Percentiles rank a stretch among this genome's conserved stretches.
These are phyloP conservation scores for Grigorovia humatica DNA, from an alignment of 805 yeast species.

Conservation along the genomic window DNA sequence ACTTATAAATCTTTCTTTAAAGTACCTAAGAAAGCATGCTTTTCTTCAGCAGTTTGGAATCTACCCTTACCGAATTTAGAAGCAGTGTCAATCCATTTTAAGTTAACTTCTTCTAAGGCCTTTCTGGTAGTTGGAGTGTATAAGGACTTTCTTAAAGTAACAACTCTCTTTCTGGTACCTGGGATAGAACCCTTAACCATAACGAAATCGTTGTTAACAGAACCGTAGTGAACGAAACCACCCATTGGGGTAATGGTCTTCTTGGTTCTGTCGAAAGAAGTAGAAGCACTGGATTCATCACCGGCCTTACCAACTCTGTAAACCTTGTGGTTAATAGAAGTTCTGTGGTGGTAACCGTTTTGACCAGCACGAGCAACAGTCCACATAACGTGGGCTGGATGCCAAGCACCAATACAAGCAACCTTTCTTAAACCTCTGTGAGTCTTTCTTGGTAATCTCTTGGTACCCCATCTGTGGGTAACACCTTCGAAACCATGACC, in stretches of 20 bases:
- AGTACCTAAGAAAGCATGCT: conserved; percentile 99
- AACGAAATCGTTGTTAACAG: conserved; percentile 93
- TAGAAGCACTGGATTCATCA: conserved; percentile 90
- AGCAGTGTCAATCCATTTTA: conserved; percentile 99
- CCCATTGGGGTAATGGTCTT: conserved; percentile 99
- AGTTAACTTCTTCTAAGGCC: conserved; percentile 91
- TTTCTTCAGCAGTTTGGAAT: conserved; percentile 99
- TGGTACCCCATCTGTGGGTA: conserved; percentile 99
- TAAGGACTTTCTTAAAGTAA: conserved; percentile 97
- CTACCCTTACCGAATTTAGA: conserved; percentile 99
- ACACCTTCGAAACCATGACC: conserved; percentile 99
- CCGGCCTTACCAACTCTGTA: conserved; percentile 98
- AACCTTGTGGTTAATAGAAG: conserved; percentile 99
- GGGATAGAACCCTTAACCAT: conserved; percentile 98
- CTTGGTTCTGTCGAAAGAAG: conserved; percentile 98
- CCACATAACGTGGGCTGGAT: conserved; percentile 99
- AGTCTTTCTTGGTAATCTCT: conserved; percentile 99
- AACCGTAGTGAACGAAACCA: conserved; percentile 99
- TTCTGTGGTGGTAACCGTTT: conserved; percentile 99
- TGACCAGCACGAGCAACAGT: conserved; percentile 99
- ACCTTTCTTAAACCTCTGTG: conserved; percentile 99
- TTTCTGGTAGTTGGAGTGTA: conserved; percentile 96
- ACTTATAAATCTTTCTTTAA: conserved; percentile 89
- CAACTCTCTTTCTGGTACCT: conserved; percentile 99
- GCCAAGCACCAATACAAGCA: conserved; percentile 99